These are phyloP conservation scores for Chenopodium berlandieri DNA, from an alignment of 148 eudicot genomes.

Conservation along the genomic window DNA sequence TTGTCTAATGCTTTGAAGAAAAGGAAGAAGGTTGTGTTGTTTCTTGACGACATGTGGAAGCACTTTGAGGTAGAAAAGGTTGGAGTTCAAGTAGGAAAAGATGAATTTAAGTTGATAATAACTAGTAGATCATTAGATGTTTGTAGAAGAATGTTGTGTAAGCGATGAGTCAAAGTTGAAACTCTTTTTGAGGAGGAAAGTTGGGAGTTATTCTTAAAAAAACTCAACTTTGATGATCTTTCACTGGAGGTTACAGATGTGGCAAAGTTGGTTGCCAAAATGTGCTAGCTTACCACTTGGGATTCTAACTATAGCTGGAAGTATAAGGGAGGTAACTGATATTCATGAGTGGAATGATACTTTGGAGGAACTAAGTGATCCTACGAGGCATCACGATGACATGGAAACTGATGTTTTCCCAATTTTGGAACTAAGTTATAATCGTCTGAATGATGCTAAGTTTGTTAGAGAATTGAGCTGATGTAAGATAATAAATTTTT, in stretches of 20 bases:
- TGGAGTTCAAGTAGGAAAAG: constrained; percentile 20
- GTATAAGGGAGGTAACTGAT: constrained; percentile 27
- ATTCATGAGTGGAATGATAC: constrained; percentile 25
- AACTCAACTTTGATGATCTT: constrained; percentile 18
- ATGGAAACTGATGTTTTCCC: constrained; percentile 25
- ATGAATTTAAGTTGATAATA: constrained; percentile 22
- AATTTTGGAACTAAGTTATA: not conserved
- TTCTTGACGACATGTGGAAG: constrained; percentile 23
- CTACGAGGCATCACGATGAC: constrained; percentile 13
- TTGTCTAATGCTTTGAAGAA: constrained; percentile 7
- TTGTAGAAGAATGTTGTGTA: constrained; percentile 20
- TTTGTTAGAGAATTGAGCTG: not conserved
- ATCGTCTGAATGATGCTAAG: too few species aligned
- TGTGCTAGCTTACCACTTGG: constrained; percentile 33
- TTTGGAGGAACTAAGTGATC: constrained; percentile 19
- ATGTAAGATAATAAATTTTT: constrained; percentile 14
- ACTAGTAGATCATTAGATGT: constrained; percentile 22
- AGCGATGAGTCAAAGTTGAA: constrained; percentile 18
- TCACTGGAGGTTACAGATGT: constrained; percentile 12
- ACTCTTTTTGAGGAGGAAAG: constrained; percentile 25
- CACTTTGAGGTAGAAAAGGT: constrained; percentile 15
- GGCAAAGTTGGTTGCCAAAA: constrained; percentile 26
- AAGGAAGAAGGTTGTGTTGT: constrained; percentile 17
- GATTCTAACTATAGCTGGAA: constrained; percentile 23
- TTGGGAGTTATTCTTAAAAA: constrained; percentile 20